Conservation (phyloP, 306 rosid genomes). For the Albizia julibrissin region DNA sequence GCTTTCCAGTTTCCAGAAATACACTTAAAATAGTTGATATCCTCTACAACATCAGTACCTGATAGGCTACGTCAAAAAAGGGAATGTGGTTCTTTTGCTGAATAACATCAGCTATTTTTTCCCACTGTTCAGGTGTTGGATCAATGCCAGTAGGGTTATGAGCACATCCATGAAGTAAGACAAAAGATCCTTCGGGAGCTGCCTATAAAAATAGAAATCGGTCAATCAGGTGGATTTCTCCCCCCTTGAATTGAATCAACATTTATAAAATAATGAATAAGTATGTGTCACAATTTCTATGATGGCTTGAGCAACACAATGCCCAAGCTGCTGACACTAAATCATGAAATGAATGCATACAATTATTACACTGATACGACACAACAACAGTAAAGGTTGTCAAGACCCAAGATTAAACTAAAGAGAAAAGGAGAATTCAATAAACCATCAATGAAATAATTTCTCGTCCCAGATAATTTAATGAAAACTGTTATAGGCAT, state of each 20-base stretch:
- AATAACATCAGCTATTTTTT: conserved; percentile 86
- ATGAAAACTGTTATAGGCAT: conserved; percentile 4
- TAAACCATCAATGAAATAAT: conserved; percentile 1
- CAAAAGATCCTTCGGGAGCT: conserved; percentile 94
- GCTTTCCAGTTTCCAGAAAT: neutral
- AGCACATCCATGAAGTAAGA: conserved; percentile 98
- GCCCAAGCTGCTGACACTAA: conserved; percentile 18
- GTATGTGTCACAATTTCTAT: neutral
- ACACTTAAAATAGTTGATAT: conserved; percentile 11
- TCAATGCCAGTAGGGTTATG: conserved; percentile 99
- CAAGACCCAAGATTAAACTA: neutral
- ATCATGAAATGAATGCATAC: conserved; percentile 11
- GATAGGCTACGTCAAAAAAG: conserved; percentile 97
- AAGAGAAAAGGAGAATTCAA: neutral
- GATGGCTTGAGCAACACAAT: conserved; percentile 9
- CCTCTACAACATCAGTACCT: conserved; percentile 53
- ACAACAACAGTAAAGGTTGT: conserved; percentile 1
- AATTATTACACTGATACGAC: conserved; percentile 7
- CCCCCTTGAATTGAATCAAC: conserved; percentile 16
- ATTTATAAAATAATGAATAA: conserved; percentile 11
- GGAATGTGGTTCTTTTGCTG: conserved; percentile 83
- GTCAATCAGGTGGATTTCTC: conserved; percentile 21
- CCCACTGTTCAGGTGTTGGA: conserved; percentile 94
- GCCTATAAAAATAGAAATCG: conserved; percentile 47
- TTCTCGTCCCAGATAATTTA: neutral